Conservation (phyloP, 1,284 basidiomycete species). For the Phellopilus nigrolimitatus region DNA sequence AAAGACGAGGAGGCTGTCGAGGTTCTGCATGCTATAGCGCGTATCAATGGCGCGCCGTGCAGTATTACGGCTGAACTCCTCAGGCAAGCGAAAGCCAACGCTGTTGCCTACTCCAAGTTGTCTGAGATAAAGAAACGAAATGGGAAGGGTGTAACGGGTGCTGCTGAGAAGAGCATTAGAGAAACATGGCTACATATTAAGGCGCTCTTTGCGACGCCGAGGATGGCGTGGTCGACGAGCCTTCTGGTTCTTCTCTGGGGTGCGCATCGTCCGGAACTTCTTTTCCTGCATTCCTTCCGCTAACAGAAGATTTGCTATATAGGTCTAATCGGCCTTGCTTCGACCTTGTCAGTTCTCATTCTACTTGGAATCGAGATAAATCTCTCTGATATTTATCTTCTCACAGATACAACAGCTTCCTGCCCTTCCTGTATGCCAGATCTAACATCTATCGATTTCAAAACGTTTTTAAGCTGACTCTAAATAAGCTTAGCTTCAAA, state of each 20-base stretch:
- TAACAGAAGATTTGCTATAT: constrained; percentile 1
- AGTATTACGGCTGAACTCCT: constrained; percentile 40
- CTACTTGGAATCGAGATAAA: neutral
- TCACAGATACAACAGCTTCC: constrained; percentile 45
- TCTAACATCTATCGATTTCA: neutral
- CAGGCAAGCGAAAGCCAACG: constrained; percentile 25
- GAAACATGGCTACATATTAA: constrained; percentile 41
- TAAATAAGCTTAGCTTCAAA: constrained; percentile 38
- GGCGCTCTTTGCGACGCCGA: constrained; percentile 49
- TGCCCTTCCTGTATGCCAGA: constrained; percentile 42
- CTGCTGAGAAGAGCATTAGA: constrained; percentile 35
- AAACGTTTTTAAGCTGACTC: neutral
- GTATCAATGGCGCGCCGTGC: constrained; percentile 47
- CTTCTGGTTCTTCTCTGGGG: constrained; percentile 55
- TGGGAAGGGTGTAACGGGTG: constrained; percentile 23
- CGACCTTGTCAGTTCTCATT: constrained; percentile 39
- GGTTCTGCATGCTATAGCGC: constrained; percentile 54
- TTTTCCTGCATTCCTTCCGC: neutral
- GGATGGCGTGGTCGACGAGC: constrained; percentile 54
- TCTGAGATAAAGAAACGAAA: constrained; percentile 7
- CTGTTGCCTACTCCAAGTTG: constrained; percentile 4
- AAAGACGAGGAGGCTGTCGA: constrained; percentile 58
- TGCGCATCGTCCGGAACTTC: constrained; percentile 21
- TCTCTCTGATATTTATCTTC: neutral
- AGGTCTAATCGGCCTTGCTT: constrained; percentile 59